Evolutionary conservation across 2,329 filamentous ascomycete species (phyloP), one percentile per base, ranked within the genome.

Genomic region (Bipolaris cookei): DNA sequence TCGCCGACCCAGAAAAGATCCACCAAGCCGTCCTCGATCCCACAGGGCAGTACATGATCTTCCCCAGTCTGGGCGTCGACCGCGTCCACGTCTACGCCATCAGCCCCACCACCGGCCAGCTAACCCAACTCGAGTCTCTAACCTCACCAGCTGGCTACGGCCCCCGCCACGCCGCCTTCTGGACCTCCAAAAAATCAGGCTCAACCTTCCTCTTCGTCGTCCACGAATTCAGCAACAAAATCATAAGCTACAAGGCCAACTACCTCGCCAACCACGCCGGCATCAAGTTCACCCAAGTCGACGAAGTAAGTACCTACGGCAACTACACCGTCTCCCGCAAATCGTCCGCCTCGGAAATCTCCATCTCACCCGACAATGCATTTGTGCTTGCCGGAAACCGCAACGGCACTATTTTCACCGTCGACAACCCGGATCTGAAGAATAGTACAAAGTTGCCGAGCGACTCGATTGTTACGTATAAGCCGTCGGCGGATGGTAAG

Each of bases 341-440:
- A 4, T 10, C 3, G 82, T 54, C 48, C 16, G 50, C 54, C 18
- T 54, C 84, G 10, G 88, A 90, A 73, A 81, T 88, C 52, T 58
- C 77, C 5, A 63, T 88, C 37, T 86, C 86, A 56, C 79, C 79
- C 3, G 78, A 81, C 61, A 78, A 82, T 58, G 83, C 82, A 34
- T 90, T 86, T 78, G 71, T 92, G 49, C 80, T 90, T 63, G 82
- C 89, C 39, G 89, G 88, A 2, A 90, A 89, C 61, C 87, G 90
- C 59, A 83, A 84, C 69, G 88, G 89, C 69, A 79, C 78, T 42
- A 76, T 81, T 20, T 83, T 88, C 70, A 74, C 56, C 59, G 67
- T 63, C 78, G 70, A 80, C 7, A 88, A 87, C 61, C 60, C 66
- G 5, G 70, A 76, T 53, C 61, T 74, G 14, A 71, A 51, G 10